Conservation (phyloP, 75 land plant genomes). For the Pinus albicaulis region DNA sequence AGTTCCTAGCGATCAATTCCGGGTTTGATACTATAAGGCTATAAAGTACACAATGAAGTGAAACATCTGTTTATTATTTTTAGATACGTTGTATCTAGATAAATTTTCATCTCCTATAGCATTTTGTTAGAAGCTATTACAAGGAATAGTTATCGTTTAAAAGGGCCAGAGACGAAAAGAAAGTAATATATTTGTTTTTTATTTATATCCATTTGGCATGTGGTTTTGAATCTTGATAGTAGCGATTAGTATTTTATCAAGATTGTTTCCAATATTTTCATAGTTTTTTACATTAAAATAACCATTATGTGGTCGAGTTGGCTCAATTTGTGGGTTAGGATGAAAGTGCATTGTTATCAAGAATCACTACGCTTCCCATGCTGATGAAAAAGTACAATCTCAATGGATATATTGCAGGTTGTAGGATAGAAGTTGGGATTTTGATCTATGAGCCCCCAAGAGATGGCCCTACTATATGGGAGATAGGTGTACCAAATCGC, state of each 20-base stretch:
- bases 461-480: conserved; percentile 83
- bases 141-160: background rate
- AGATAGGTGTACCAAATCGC: conserved; percentile 78
- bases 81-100: background rate
- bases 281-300: background rate
- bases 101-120: background rate
- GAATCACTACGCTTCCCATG: background rate
- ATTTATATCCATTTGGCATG: background rate
- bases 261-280: background rate
- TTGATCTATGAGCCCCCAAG: conserved; percentile 64
- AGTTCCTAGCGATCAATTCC: no score
- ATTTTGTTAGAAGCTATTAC: background rate
- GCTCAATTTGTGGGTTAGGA: background rate
- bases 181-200: background rate
- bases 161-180: no score
- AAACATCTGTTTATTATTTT: background rate
- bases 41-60: background rate
- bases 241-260: background rate
- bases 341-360: background rate
- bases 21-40: background rate
- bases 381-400: background rate
- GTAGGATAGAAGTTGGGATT: conserved; percentile 32
- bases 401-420: conserved; percentile 26
- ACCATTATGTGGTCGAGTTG: background rate
- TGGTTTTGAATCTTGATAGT: background rate